phyloP scores from a whole-genome alignment of 2,329 filamentous ascomycete species.

The Microcyclosporella mali region DNA sequence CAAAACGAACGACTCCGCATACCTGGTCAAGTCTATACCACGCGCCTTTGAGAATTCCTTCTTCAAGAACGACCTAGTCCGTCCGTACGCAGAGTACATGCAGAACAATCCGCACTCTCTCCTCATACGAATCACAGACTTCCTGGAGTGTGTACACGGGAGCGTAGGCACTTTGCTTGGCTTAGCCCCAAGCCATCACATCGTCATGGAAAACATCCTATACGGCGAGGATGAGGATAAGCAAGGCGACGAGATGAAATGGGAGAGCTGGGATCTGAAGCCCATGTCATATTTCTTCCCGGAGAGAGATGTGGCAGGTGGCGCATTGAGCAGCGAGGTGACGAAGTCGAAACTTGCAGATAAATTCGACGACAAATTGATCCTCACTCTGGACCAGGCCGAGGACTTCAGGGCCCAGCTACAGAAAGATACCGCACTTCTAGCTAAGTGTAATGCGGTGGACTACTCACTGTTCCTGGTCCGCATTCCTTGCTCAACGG shows the following conservation, averaged over 20 bases:
- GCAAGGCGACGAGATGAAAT: conserved; percentile 33
- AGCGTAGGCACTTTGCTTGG: conserved; percentile 57
- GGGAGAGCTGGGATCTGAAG: conserved; percentile 71
- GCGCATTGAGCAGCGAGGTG: conserved; percentile 55
- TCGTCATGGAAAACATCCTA: conserved; percentile 72
- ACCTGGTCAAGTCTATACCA: conserved; percentile 65
- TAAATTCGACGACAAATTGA: conserved; percentile 60
- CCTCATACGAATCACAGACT: conserved; percentile 65
- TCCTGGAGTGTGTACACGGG: conserved; percentile 51
- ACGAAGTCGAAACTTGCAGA: conserved; percentile 62
- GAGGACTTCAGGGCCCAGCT: conserved; percentile 52
- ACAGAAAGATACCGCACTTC: conserved; percentile 56
- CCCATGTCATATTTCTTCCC: conserved; percentile 70
- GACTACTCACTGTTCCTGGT: conserved; percentile 72
- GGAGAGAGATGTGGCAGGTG: conserved; percentile 63
- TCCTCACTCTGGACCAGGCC: conserved; percentile 50
- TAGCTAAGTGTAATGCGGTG: conserved; percentile 59
- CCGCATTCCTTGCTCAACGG: conserved; percentile 41
- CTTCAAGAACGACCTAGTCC: conserved; percentile 60
- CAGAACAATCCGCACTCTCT: conserved; percentile 53
- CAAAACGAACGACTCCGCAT: conserved; percentile 58
- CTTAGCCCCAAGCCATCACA: conserved; percentile 62
- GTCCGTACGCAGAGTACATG: conserved; percentile 61
- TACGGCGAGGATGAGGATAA: conserved; percentile 49
- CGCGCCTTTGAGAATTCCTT: conserved; percentile 64